Evolutionary conservation across 768 basidiomycete species (phyloP).

Genomic region (Kwoniella sp.): DNA sequence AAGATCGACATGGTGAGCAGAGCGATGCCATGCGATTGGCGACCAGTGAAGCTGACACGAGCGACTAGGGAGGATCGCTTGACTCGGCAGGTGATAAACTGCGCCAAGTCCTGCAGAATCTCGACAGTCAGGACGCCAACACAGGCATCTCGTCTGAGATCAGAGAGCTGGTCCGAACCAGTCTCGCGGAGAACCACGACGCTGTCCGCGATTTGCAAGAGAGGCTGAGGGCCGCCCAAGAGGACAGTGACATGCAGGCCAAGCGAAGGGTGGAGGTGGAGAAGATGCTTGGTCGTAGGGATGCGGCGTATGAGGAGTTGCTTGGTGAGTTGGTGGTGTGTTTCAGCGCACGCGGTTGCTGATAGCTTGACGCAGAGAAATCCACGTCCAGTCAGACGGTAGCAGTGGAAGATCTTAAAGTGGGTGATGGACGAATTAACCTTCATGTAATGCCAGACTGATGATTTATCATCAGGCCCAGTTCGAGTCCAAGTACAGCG

Average conservation of each 20-base stretch:
- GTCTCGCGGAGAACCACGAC: slow-evolving; percentile 81
- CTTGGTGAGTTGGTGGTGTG: slow-evolving; percentile 62
- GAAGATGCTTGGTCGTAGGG: slow-evolving; percentile 67
- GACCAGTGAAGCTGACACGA: no score
- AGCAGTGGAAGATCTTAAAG: slow-evolving; percentile 89
- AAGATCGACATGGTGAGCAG: slow-evolving; percentile 83
- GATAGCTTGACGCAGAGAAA: slow-evolving; percentile 16
- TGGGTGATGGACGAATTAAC: slow-evolving; percentile 49
- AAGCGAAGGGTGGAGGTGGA: slow-evolving; percentile 85
- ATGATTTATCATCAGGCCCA: slow-evolving; percentile 61
- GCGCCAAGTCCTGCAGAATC: slow-evolving; percentile 31
- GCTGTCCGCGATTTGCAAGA: slow-evolving; percentile 84
- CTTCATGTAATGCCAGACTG: not conserved
- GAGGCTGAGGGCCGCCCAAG: slow-evolving; percentile 78
- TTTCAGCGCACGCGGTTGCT: not conserved
- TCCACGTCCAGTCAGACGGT: slow-evolving; percentile 53
- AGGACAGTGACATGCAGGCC: slow-evolving; percentile 80
- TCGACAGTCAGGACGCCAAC: slow-evolving; percentile 53
- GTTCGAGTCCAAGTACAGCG: slow-evolving; percentile 86
- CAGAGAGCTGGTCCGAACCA: slow-evolving; percentile 64
- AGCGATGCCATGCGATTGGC: not conserved
- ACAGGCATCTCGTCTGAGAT: slow-evolving; percentile 35
- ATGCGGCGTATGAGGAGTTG: slow-evolving; percentile 94
- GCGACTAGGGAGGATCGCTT: slow-evolving; percentile 34
- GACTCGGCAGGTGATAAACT: slow-evolving; percentile 39